Base-by-base conservation (phyloP, 495 filamentous ascomycete species). In the Parathielavia appendiculata region DNA sequence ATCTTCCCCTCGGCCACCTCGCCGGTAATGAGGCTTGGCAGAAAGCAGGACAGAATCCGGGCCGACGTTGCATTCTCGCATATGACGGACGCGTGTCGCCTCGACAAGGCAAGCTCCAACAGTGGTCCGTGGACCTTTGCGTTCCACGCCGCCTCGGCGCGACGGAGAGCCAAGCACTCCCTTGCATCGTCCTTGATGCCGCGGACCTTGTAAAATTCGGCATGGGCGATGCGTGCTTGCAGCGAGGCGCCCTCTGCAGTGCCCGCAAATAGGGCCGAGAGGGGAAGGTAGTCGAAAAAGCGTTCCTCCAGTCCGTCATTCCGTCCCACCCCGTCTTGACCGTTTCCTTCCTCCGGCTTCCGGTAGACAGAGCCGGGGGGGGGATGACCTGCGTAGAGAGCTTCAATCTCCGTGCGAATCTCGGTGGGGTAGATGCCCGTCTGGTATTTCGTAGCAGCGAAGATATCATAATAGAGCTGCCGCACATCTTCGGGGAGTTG, bases 211-310 rank as follows among this genome's bases (percentile, higher is more conserved):
- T 57, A 50, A 20, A 41, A 50, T 46, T 57, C 54, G 46, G 54
- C 54, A 26, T 30, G 54, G 23, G 54, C 45, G 35, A 49, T 17
- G 19, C 45, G 34, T 16, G 45, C 26, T 23, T 43, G 45, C 16
- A 23, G 23, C 32, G 54, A 50, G 54, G 36, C 45, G 22, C 10
- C 54, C 46, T 43, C 54, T 40, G 26, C 34, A 17, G 20, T 43
- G 17, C 26, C 32, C 34, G 54, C 16, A 39, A 49, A 57, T 20
- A 57, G 54, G 34, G 19, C 5, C 38, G 45, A 32, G 46, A 57
- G 30, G 54, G 54, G 54, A 13, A 57, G 44, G 35, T 57, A 57
- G 46, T 57, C 54, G 39, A 57, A 57, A 32, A 38, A 57, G n/a
- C 2, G 45, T 11, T 43, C 54, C 34, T 50, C 54, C 45, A 14